These are phyloP conservation scores for Dacryopinax spathularia DNA, from an alignment of 768 basidiomycete genomes.

Conservation along the genomic window DNA sequence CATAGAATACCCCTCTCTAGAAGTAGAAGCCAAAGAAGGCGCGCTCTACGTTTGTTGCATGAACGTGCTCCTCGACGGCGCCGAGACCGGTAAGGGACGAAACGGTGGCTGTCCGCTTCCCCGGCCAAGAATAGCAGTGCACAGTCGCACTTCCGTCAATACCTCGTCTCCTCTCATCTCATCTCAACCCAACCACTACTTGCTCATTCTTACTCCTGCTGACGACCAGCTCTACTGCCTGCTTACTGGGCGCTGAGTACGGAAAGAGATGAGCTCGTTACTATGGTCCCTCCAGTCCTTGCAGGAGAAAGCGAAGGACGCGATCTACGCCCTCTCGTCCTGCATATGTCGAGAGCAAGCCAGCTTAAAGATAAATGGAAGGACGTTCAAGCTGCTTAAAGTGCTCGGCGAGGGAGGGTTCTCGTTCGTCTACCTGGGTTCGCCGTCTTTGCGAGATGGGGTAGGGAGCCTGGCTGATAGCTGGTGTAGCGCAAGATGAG, in stretches of 20 bases:
- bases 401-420: slow-evolving; percentile 94
- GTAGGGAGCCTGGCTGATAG: background rate
- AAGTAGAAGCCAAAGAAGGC: background rate
- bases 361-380: slow-evolving; percentile 87
- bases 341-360: slow-evolving; percentile 70
- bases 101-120: background rate
- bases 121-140: background rate
- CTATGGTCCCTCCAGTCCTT: slow-evolving; percentile 33
- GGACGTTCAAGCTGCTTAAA: slow-evolving; percentile 83
- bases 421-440: slow-evolving; percentile 64
- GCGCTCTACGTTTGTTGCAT: background rate
- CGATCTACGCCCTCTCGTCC: slow-evolving; percentile 64
- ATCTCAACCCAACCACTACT: too few relatives aligned
- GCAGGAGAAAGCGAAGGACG: slow-evolving; percentile 67
- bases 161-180: background rate
- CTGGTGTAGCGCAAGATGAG: slow-evolving; percentile 52
- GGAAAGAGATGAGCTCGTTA: background rate
- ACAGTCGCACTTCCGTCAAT: slow-evolving; percentile 1
- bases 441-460: background rate
- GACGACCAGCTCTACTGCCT: too few relatives aligned
- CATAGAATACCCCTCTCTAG: background rate
- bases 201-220: too few relatives aligned
- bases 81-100: background rate
- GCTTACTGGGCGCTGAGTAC: too few relatives aligned
- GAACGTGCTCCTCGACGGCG: background rate